phyloP scores from a whole-genome alignment of 371 early-diverging fungal species.

The Mortierella sp. region DNA sequence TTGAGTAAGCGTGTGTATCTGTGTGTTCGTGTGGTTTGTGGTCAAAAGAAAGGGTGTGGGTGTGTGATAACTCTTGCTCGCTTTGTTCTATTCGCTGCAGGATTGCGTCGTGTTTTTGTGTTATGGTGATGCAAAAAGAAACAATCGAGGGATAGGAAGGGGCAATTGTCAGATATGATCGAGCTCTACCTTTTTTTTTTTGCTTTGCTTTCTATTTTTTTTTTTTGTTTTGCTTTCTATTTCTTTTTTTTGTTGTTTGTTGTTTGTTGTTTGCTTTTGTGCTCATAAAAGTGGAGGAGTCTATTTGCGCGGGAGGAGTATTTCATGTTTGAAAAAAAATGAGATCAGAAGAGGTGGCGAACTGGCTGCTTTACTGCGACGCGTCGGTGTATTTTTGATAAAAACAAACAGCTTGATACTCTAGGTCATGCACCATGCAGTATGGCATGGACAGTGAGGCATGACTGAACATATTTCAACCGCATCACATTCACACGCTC shows the following conservation, averaged over 20 bases:
- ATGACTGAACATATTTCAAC: neutral
- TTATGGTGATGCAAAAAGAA: neutral
- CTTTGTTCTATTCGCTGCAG: neutral
- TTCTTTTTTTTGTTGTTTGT: no score
- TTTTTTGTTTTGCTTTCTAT: no score
- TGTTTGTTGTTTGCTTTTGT: no score
- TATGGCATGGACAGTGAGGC: neutral
- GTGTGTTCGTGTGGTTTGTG: constrained; percentile 4
- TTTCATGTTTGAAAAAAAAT: neutral
- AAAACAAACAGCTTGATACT: neutral
- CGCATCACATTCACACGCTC: neutral
- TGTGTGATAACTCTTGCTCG: neutral
- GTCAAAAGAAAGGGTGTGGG: neutral
- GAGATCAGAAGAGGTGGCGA: neutral
- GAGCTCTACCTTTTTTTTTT: neutral
- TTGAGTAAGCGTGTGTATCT: neutral
- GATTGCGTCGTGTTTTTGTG: neutral
- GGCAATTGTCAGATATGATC: no score
- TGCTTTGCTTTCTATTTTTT: neutral
- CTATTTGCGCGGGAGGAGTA: constrained; percentile 1
- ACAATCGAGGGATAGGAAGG: neutral
- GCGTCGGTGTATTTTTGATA: neutral
- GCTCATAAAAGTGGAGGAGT: no score
- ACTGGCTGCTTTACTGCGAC: constrained; percentile 1
- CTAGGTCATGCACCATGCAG: neutral